Evolutionary conservation across 2,329 filamentous ascomycete species (phyloP).

Genomic region (Sporothrix euskadiensis): DNA sequence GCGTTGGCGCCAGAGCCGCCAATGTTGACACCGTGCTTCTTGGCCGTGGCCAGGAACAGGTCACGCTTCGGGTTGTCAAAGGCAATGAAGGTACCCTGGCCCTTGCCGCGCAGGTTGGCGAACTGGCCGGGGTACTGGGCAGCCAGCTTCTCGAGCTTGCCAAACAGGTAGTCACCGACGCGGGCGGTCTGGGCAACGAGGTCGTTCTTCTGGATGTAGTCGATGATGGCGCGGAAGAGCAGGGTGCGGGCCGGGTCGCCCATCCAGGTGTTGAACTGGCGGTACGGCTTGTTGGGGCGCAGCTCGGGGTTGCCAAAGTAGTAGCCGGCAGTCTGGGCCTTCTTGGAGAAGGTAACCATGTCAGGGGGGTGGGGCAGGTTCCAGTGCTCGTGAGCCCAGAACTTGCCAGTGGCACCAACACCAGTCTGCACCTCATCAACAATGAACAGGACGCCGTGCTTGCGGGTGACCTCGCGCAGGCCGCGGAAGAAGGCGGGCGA

Average conservation of each 20-base stretch:
- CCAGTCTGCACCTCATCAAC: conserved; percentile 95
- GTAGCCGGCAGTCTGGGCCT: conserved; percentile 90
- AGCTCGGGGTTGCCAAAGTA: conserved; percentile 81
- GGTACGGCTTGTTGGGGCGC: conserved; percentile 87
- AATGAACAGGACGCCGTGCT: conserved; percentile 78
- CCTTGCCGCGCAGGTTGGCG: conserved; percentile 81
- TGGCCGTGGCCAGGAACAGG: conserved; percentile 75
- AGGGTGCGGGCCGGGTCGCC: conserved; percentile 83
- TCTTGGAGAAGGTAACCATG: conserved; percentile 95
- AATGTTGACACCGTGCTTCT: conserved; percentile 81
- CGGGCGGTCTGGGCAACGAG: conserved; percentile 77
- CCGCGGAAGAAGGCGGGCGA: conserved; percentile 83
- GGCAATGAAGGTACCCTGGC: conserved; percentile 87
- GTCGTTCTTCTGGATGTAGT: conserved; percentile 72
- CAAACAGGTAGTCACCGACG: conserved; percentile 77
- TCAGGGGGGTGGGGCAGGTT: conserved; percentile 75
- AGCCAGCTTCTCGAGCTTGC: conserved; percentile 66
- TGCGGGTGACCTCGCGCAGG: conserved; percentile 75
- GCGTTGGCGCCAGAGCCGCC: conserved; percentile 76
- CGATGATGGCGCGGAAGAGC: conserved; percentile 81
- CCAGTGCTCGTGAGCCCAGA: conserved; percentile 98
- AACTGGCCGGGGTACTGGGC: conserved; percentile 74
- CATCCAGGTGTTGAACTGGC: conserved; percentile 98
- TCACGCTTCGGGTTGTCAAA: conserved; percentile 83
- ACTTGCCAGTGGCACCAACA: conserved; percentile 87